Conservation (phyloP, 106 monocot species). For the Iris macrosiphon region DNA sequence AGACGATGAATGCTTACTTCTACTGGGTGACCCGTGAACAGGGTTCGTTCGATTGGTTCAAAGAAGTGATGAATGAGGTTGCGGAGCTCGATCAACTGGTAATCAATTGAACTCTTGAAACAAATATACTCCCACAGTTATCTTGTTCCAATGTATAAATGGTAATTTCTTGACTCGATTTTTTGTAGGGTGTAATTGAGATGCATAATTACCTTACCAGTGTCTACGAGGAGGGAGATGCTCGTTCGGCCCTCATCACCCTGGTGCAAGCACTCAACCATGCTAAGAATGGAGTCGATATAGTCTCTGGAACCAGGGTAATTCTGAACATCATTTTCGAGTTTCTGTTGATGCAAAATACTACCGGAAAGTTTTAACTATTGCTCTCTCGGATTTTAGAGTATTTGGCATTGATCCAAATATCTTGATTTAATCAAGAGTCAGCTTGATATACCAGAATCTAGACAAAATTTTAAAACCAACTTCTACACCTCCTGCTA, state of each 20-base stretch:
- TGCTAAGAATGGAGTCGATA: conserved; percentile 89
- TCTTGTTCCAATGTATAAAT: background rate
- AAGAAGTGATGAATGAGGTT: conserved; percentile 91
- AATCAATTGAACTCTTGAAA: conserved; percentile 2
- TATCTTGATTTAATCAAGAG: too few relatives aligned
- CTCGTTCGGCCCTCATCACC: conserved; percentile 87
- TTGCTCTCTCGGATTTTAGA: too few relatives aligned
- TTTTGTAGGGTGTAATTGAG: conserved; percentile 70
- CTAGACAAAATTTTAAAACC: too few relatives aligned
- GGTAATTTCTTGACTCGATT: background rate
- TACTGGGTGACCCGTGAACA: conserved; percentile 97
- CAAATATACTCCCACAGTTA: background rate
- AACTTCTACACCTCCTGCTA: too few relatives aligned
- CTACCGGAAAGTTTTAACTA: too few relatives aligned
- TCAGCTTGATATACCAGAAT: too few relatives aligned
- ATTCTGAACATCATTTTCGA: background rate
- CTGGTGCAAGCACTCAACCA: conserved; percentile 94
- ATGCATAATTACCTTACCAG: conserved; percentile 97
- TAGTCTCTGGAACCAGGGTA: conserved; percentile 91
- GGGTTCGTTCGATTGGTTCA: conserved; percentile 97
- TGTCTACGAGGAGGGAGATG: conserved; percentile 94
- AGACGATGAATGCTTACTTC: conserved; percentile 93
- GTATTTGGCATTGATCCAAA: too few relatives aligned
- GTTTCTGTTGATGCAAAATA: too few relatives aligned
- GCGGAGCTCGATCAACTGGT: conserved; percentile 93